phyloP scores from a whole-genome alignment of 768 basidiomycete species.

The Candolleomyces efflorescens region DNA sequence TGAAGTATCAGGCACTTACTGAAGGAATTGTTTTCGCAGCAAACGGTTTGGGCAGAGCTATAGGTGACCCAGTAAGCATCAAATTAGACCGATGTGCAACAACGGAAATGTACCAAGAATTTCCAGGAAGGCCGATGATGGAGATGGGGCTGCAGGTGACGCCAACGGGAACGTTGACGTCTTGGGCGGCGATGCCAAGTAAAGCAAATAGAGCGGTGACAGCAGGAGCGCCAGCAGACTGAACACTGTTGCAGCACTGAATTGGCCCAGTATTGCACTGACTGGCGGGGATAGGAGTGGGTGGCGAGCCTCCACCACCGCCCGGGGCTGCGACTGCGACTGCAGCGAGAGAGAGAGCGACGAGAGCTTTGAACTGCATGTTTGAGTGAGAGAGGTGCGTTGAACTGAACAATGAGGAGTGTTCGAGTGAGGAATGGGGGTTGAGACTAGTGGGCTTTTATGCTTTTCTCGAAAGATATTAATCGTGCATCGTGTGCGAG shows the following conservation, averaged over 20 bases:
- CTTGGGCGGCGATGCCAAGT: conserved; percentile 11
- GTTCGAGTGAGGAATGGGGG: not conserved
- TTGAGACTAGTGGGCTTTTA: no score
- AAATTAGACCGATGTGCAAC: conserved; percentile 12
- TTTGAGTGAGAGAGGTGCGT: not conserved
- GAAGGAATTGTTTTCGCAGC: conserved; percentile 28
- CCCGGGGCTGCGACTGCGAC: conserved; percentile 10
- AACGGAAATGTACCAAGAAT: conserved; percentile 22
- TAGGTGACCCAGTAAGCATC: no score
- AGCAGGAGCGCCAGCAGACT: not conserved
- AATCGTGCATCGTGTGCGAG: no score
- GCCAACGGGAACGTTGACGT: conserved; percentile 10
- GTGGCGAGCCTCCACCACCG: not conserved
- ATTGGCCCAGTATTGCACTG: conserved; percentile 25
- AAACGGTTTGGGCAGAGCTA: conserved; percentile 25
- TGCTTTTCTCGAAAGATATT: no score
- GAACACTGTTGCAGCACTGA: conserved; percentile 22
- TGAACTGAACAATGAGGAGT: not conserved
- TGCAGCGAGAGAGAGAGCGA: conserved; percentile 4
- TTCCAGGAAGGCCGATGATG: conserved; percentile 18
- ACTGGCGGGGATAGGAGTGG: conserved; percentile 8
- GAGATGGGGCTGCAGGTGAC: conserved; percentile 16
- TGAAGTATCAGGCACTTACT: conserved; percentile 13
- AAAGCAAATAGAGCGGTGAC: conserved; percentile 9
- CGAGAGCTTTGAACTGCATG: conserved; percentile 7